Percentiles rank a stretch among this genome's conserved stretches.
phyloP scores from a whole-genome alignment of 2,329 filamentous ascomycete species.

The Cercospora sp. region DNA sequence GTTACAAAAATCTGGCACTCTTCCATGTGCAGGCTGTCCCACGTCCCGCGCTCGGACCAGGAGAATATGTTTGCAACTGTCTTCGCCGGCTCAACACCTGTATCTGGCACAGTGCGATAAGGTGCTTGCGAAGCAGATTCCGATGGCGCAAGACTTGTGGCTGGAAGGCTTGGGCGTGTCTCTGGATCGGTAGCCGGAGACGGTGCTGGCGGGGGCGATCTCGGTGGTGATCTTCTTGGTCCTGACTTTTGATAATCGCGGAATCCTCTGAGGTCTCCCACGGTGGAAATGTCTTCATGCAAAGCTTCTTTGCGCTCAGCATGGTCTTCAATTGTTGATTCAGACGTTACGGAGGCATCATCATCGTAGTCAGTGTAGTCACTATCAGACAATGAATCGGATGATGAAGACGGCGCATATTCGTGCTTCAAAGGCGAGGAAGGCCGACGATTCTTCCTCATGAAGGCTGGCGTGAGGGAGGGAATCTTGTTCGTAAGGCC shows the following conservation, averaged over 20 bases:
- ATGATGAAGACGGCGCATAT: conserved; percentile 81
- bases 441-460: conserved; percentile 63
- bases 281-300: conserved; percentile 30
- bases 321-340: conserved; percentile 60
- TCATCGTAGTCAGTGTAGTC: conserved; percentile 56
- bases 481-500: conserved; percentile 33
- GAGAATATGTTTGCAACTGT: conserved; percentile 62
- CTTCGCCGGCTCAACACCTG: conserved; percentile 53
- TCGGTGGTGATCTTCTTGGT: conserved; percentile 33
- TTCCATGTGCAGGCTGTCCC: conserved; percentile 62
- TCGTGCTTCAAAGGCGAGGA: conserved; percentile 97
- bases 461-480: conserved; percentile 41
- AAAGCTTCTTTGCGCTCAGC: conserved; percentile 34
- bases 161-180: conserved; percentile 20
- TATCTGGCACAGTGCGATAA: conserved; percentile 55
- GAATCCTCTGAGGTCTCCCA: conserved; percentile 41
- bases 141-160: conserved; percentile 64
- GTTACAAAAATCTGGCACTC: conserved; percentile 65
- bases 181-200: conserved; percentile 24
- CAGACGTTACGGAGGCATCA: conserved; percentile 48
- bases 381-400: conserved; percentile 61
- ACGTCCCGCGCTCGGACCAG: conserved; percentile 64
- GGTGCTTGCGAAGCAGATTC: conserved; percentile 79
- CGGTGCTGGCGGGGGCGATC: conserved; percentile 27
- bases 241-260: conserved; percentile 36